These are phyloP conservation scores for Ricinus communis DNA, from an alignment of 345 rosid genomes.

Conservation along the genomic window DNA sequence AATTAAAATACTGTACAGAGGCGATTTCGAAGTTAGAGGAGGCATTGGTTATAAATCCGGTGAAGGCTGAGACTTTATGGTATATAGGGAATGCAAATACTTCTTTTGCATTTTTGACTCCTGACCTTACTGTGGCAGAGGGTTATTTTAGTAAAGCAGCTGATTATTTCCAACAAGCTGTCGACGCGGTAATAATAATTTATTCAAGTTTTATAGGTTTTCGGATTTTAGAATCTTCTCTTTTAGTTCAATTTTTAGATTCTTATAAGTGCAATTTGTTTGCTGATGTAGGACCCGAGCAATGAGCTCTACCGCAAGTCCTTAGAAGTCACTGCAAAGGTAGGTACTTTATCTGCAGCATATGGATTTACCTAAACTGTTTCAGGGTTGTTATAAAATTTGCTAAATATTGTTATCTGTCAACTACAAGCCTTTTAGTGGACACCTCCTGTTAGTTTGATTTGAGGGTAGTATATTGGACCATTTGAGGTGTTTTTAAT, in stretches of 20 bases:
- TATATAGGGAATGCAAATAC: constrained; percentile 24
- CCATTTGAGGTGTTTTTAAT: no score
- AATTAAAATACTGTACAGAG: neutral
- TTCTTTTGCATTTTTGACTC: constrained; percentile 23
- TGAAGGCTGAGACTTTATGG: constrained; percentile 21
- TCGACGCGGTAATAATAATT: constrained; percentile 19
- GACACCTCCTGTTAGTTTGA: no score
- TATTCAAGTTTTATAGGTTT: neutral
- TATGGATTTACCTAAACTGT: no score
- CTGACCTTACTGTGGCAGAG: constrained; percentile 22
- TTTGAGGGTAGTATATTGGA: no score
- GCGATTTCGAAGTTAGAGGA: constrained; percentile 29
- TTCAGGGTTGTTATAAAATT: no score
- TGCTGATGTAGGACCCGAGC: constrained; percentile 20
- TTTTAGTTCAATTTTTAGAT: neutral
- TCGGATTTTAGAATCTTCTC: neutral
- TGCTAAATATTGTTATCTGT: no score
- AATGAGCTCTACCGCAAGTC: constrained; percentile 29
- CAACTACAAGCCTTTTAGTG: no score
- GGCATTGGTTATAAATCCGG: constrained; percentile 26
- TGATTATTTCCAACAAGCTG: constrained; percentile 25
- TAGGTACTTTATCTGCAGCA: constrained; percentile 15
- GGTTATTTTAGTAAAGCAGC: constrained; percentile 18
- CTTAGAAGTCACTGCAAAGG: constrained; percentile 26
- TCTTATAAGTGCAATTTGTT: neutral